These are phyloP conservation scores for Penicillium robsamsonii DNA, from an alignment of 495 filamentous ascomycete species.

Conservation along the genomic window DNA sequence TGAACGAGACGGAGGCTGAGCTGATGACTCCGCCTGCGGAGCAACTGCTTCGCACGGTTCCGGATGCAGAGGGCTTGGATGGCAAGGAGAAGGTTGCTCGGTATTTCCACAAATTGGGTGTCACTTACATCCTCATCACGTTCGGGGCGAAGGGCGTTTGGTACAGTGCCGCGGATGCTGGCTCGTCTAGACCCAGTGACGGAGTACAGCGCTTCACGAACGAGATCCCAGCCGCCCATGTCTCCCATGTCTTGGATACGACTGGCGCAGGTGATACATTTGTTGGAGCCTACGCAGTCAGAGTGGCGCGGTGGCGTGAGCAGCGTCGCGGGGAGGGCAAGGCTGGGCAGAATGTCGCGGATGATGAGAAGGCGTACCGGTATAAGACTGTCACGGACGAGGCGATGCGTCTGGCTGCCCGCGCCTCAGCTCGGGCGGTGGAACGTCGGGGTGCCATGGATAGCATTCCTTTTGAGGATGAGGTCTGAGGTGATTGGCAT, in stretches of 20 bases:
- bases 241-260: slow-evolving; percentile 77
- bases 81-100: slow-evolving; percentile 49
- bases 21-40: slow-evolving; percentile 55
- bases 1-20: slow-evolving; percentile 90
- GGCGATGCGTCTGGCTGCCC: slow-evolving; percentile 66
- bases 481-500: slow-evolving; percentile 47
- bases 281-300: slow-evolving; percentile 81
- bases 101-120: slow-evolving; percentile 64
- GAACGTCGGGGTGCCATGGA: slow-evolving; percentile 78
- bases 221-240: slow-evolving; percentile 54
- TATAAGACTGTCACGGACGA: slow-evolving; percentile 53
- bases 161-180: slow-evolving; percentile 49
- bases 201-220: slow-evolving; percentile 36
- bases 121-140: slow-evolving; percentile 77
- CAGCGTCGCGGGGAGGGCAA: slow-evolving; percentile 33
- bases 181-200: slow-evolving; percentile 39
- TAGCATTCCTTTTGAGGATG: slow-evolving; percentile 84
- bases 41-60: slow-evolving; percentile 30
- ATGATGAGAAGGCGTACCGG: slow-evolving; percentile 43
- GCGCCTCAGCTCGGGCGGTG: slow-evolving; percentile 73
- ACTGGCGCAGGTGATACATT: slow-evolving; percentile 96
- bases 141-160: slow-evolving; percentile 72
- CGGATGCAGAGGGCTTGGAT: slow-evolving; percentile 47
- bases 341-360: slow-evolving; percentile 31
- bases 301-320: slow-evolving; percentile 49